These are phyloP conservation scores for Cyberlindnera americana DNA, from an alignment of 805 yeast genomes.

Conservation along the genomic window DNA sequence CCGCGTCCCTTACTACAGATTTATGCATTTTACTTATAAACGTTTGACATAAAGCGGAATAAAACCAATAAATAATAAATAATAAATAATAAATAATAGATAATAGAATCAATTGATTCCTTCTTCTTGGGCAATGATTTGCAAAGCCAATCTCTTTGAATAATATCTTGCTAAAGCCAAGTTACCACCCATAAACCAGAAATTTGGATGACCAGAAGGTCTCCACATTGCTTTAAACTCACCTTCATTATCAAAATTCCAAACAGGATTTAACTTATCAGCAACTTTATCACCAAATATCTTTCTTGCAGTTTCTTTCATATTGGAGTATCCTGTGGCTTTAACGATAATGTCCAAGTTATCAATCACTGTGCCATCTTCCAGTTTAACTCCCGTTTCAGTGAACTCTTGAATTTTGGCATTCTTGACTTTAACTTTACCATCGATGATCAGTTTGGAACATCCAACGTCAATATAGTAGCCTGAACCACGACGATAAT, in stretches of 20 bases:
- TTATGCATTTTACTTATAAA: no score
- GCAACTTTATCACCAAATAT: conserved; percentile 37
- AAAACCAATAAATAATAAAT: not conserved
- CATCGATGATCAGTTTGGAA: conserved; percentile 37
- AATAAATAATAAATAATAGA: not conserved
- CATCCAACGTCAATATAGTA: conserved; percentile 46
- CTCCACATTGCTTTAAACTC: conserved; percentile 38
- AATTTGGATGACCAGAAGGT: conserved; percentile 37
- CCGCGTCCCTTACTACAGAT: no score
- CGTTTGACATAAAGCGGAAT: not conserved
- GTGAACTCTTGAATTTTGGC: conserved; percentile 35
- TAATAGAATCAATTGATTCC: conserved; percentile 17
- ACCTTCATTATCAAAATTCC: conserved; percentile 44
- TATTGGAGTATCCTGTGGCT: conserved; percentile 43
- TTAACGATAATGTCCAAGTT: conserved; percentile 38
- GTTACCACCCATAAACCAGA: conserved; percentile 42
- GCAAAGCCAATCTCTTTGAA: conserved; percentile 39
- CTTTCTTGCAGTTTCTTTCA: conserved; percentile 38
- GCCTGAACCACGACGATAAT: conserved; percentile 42
- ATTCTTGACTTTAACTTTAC: conserved; percentile 36
- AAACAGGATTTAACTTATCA: conserved; percentile 34
- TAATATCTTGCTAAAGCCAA: conserved; percentile 36
- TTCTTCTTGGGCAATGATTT: conserved; percentile 35
- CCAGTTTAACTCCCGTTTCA: conserved; percentile 36
- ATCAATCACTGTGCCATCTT: conserved; percentile 36